Percentiles rank a stretch among this genome's conserved stretches.
Conservation (phyloP, 768 basidiomycete species). For the Mycena haematopus region DNA sequence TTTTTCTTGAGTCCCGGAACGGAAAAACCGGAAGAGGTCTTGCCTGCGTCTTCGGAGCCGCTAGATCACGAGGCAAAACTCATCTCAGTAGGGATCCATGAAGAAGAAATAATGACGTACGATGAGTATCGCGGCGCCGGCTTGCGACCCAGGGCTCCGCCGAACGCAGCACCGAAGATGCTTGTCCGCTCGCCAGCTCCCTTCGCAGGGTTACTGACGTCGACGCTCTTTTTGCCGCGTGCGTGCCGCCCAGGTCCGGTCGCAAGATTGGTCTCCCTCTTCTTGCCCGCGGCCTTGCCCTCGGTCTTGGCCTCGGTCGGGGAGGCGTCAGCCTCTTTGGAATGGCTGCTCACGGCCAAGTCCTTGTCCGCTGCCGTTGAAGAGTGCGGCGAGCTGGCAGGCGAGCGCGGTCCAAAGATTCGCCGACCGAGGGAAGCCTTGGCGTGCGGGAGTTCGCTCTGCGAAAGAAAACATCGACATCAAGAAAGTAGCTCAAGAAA, state of each 20-base stretch:
- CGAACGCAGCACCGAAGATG: slow-evolving; percentile 78
- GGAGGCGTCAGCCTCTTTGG: slow-evolving; percentile 22
- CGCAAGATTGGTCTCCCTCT: slow-evolving; percentile 34
- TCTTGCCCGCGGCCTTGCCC: slow-evolving; percentile 33
- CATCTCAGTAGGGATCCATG: slow-evolving; percentile 4
- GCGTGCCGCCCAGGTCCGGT: slow-evolving; percentile 41
- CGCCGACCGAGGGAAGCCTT: slow-evolving; percentile 49
- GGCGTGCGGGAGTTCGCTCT: slow-evolving; percentile 59
- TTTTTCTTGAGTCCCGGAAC: slow-evolving; percentile 54
- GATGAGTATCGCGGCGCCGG: slow-evolving; percentile 77
- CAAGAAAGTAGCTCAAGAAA: slow-evolving; percentile 7
- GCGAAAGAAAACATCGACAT: slow-evolving; percentile 2
- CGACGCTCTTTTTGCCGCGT: slow-evolving; percentile 57
- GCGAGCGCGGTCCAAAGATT: slow-evolving; percentile 54
- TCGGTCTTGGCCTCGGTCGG: slow-evolving; percentile 19
- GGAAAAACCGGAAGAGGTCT: slow-evolving; percentile 51
- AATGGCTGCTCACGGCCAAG: slow-evolving; percentile 33
- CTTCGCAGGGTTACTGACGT: slow-evolving; percentile 43
- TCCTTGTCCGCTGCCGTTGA: slow-evolving; percentile 38
- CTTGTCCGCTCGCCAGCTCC: slow-evolving; percentile 68
- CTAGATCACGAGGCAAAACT: slow-evolving; percentile 25
- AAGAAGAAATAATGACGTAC: slow-evolving; percentile 48
- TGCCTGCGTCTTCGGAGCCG: slow-evolving; percentile 49
- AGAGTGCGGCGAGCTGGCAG: slow-evolving; percentile 22
- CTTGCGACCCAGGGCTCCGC: slow-evolving; percentile 63